phyloP scores from a whole-genome alignment of 2,329 filamentous ascomycete species.

The Hawksworthiomyces lignivorus region DNA sequence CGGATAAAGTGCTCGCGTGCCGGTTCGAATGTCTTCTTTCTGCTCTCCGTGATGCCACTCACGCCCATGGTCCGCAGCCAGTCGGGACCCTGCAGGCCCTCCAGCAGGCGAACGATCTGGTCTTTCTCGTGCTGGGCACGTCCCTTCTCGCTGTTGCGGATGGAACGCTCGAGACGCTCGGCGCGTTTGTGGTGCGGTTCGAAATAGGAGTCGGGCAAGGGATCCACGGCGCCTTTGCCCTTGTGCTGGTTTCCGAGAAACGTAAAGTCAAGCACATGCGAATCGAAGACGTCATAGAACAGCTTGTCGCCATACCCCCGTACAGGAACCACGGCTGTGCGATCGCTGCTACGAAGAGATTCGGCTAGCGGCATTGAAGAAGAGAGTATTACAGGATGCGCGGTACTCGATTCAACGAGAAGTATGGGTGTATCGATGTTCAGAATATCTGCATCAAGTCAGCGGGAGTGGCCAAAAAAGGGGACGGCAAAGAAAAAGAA shows the following conservation, averaged over 20 bases:
- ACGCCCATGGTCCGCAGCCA: conserved; percentile 92
- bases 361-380: conserved; percentile 13
- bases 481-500: not conserved
- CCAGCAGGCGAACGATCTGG: conserved; percentile 59
- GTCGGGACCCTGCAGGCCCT: conserved; percentile 81
- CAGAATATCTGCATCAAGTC: conserved; percentile 53
- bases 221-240: conserved; percentile 40
- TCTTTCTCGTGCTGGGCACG: conserved; percentile 60
- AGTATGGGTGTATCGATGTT: conserved; percentile 66
- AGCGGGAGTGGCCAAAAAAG: not conserved
- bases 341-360: conserved; percentile 5
- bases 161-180: conserved; percentile 53
- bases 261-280: conserved; percentile 48
- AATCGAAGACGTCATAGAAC: conserved; percentile 48
- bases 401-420: conserved; percentile 49
- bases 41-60: conserved; percentile 73
- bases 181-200: conserved; percentile 49
- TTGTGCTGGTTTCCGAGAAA: conserved; percentile 42
- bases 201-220: conserved; percentile 48
- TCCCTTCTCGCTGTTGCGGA: conserved; percentile 56
- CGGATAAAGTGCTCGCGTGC: conserved; percentile 78
- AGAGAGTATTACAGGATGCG: conserved; percentile 17
- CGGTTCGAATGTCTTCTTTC: conserved; percentile 78
- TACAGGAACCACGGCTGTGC: conserved; percentile 28
- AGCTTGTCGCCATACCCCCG: conserved; percentile 48